Base-by-base conservation (phyloP, 1,139 yeast species). In the Pichia sp. region DNA sequence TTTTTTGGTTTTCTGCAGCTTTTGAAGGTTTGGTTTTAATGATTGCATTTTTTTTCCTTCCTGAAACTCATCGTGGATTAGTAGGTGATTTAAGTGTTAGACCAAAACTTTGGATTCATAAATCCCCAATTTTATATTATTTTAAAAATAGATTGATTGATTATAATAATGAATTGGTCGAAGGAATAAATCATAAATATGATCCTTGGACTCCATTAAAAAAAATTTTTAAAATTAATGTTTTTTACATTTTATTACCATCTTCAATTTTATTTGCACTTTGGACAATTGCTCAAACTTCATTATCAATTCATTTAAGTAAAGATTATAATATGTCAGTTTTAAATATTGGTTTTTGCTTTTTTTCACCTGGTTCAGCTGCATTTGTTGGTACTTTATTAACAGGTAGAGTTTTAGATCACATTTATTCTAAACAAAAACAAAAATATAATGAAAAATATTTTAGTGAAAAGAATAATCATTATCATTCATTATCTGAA, bases 1-100 rank as follows among this genome's bases (percentile, higher is more conserved):
- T 86, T 28, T 87, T 86, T 59, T 82, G 87, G 79, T 83, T 86
- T 53, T 65, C 85, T 46, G 80, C 84, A 4, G 79, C 84, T 28
- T 76, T 81, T 4, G 74, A 82, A 25, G 80, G 81, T 1, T 50
- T 66, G 1, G 65, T 74, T 8, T 58, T 74, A 1, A 7, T 70
- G 0, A 38, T 70, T 1, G 71, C 72, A 1, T 60, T 73, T 2
- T 28, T 80, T 1, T 45, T 74, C 0, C 60, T 86, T 9, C 95
- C 95, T 0, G 95, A 87, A 59, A 86, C 95, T 0, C 78, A 77
- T 51, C 69, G 94, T 50, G 65, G 76, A 0, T 63, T 83, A 7
- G 89, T 81, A 2, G 94, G 92, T 0, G 84, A 85, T 60, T 80
- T 84, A 3, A 74, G 83, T 5, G 63, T 76, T 0, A 59, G 59